A percentile compares a stretch with the other conserved stretches of the same genome.
phyloP scores from a whole-genome alignment of 78 protist species.

The Chrysochromulina tobinii region DNA sequence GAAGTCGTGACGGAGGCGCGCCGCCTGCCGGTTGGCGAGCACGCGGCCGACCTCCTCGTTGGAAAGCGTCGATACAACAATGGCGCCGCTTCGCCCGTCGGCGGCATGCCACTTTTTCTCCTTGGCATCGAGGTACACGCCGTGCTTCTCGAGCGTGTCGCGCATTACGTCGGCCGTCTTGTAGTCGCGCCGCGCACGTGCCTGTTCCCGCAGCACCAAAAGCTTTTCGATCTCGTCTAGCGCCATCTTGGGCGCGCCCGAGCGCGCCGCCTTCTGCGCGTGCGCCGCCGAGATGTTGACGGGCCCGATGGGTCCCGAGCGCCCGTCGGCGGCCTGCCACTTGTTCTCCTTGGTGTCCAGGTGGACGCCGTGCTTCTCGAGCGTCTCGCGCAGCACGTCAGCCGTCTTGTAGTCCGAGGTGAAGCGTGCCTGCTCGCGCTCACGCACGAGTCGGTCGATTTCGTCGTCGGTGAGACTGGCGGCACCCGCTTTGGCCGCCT shows the following conservation, averaged over 20 bases:
- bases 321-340: constrained; percentile 20
- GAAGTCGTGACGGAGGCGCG: too few relatives aligned
- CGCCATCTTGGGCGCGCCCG: background rate
- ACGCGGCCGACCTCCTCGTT: background rate
- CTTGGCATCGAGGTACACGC: background rate
- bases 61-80: background rate
- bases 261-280: constrained; percentile 26
- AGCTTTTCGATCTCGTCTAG: background rate
- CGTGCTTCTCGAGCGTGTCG: constrained; percentile 7
- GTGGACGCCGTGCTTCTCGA: background rate
- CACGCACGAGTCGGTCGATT: background rate
- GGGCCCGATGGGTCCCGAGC: background rate
- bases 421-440: constrained; percentile 19
- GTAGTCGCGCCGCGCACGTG: constrained; percentile 19
- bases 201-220: constrained; percentile 8
- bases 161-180: constrained; percentile 15
- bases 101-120: background rate
- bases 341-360: background rate
- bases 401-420: constrained; percentile 14
- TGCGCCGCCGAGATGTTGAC: constrained; percentile 18
- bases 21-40: background rate
- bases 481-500: background rate
- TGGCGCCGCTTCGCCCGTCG: background rate
- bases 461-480: background rate
- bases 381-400: background rate